These are phyloP conservation scores for Haberlea rhodopensis DNA, from an alignment of 257 asterid genomes.

Conservation along the genomic window DNA sequence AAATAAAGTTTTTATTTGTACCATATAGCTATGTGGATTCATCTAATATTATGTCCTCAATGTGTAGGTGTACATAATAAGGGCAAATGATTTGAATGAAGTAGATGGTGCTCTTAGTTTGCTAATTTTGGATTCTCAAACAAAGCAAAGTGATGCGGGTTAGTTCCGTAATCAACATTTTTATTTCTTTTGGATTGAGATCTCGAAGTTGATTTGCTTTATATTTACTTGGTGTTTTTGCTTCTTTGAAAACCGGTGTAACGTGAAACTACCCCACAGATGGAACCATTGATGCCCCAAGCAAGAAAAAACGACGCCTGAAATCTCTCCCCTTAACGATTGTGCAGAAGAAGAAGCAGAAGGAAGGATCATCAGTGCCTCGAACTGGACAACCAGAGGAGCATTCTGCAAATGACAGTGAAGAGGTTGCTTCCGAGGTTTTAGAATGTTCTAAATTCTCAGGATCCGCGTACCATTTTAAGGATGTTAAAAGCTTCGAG, in stretches of 20 bases:
- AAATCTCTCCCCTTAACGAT: conserved; percentile 53
- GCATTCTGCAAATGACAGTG: too few species aligned
- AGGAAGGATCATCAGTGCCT: too few species aligned
- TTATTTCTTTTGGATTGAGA: not conserved
- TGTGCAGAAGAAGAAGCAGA: conserved; percentile 46
- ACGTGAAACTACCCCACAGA: conserved; percentile 26
- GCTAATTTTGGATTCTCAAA: too few species aligned
- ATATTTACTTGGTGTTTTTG: not conserved
- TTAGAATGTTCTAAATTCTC: conserved; percentile 44
- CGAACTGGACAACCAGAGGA: too few species aligned
- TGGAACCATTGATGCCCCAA: conserved; percentile 32
- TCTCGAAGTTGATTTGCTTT: not conserved
- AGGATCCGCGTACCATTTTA: conserved; percentile 31
- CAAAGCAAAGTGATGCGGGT: conserved; percentile 71
- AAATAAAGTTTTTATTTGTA: too few species aligned
- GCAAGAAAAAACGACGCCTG: conserved; percentile 40
- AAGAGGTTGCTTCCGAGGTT: too few species aligned
- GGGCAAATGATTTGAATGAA: conserved; percentile 71
- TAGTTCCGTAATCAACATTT: conserved; percentile 29
- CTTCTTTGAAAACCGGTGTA: conserved; percentile 6
- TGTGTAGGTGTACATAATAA: conserved; percentile 50
- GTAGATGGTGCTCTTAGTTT: conserved; percentile 94
- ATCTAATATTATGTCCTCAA: conserved; percentile 23
- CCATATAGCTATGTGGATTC: not conserved
- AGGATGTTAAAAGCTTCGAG: conserved; percentile 50